Conservation (phyloP, 208 protist genomes). For the Lotmaria passim region DNA sequence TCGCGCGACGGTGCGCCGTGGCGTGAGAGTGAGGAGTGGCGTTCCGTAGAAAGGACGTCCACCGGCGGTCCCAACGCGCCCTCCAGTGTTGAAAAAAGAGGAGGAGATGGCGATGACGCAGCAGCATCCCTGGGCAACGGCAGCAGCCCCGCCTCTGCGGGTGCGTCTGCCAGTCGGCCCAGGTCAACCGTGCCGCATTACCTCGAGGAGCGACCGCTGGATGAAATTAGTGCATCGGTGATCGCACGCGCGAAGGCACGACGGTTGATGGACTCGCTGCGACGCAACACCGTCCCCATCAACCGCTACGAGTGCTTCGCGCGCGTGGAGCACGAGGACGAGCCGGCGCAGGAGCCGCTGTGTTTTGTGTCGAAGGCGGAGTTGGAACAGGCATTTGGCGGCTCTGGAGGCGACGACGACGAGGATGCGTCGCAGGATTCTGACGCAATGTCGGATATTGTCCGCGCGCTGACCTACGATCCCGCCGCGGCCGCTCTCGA, state of each 20-base stretch:
- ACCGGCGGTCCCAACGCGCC: background rate
- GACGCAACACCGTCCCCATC: constrained; percentile 67
- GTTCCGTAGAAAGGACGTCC: background rate
- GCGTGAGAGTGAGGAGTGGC: background rate
- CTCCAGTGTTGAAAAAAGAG: too few species aligned
- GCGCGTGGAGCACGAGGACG: constrained; percentile 42
- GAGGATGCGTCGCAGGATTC: constrained; percentile 26
- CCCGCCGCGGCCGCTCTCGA: background rate
- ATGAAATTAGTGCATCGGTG: constrained; percentile 72
- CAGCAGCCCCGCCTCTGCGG: background rate
- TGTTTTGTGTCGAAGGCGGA: constrained; percentile 30
- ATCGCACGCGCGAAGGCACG: constrained; percentile 77
- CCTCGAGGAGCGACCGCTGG: constrained; percentile 43
- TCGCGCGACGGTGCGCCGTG: background rate
- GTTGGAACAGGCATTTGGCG: constrained; percentile 15
- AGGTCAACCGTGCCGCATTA: constrained; percentile 12
- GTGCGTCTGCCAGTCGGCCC: background rate
- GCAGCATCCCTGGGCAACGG: too few species aligned
- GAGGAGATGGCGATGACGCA: too few species aligned
- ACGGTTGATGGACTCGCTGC: constrained; percentile 67
- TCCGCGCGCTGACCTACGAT: constrained; percentile 32
- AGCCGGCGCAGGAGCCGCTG: constrained; percentile 30
- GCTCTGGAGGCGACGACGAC: constrained; percentile 6
- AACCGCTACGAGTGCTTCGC: constrained; percentile 75
- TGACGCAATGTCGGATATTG: constrained; percentile 46